These are phyloP conservation scores for Ascochyta lentis DNA, from an alignment of 2,329 filamentous ascomycete species.

Conservation along the genomic window DNA sequence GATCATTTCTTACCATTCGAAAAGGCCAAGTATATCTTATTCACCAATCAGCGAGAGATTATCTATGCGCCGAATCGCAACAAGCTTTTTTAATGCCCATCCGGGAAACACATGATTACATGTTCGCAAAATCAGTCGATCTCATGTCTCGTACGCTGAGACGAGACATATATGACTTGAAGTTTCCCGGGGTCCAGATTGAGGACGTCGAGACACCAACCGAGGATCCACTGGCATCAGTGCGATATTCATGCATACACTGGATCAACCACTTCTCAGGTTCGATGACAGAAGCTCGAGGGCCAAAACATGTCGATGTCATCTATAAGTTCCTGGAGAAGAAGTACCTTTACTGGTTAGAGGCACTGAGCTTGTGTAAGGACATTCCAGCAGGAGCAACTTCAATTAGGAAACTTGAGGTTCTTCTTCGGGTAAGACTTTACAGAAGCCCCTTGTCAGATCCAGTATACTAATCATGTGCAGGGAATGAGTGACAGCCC, in stretches of 20 bases:
- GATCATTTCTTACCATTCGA: slow-evolving; percentile 38
- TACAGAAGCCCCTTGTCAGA: not conserved
- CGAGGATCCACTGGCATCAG: slow-evolving; percentile 32
- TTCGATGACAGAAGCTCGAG: not conserved
- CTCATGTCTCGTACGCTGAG: slow-evolving; percentile 25
- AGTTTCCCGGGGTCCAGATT: slow-evolving; percentile 20
- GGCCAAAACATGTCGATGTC: not conserved
- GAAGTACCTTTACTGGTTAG: slow-evolving; percentile 22
- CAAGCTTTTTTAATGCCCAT: slow-evolving; percentile 36
- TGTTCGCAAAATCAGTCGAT: slow-evolving; percentile 42
- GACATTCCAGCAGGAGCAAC: slow-evolving; percentile 9
- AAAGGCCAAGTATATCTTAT: slow-evolving; percentile 37
- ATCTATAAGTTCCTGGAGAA: slow-evolving; percentile 2
- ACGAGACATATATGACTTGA: slow-evolving; percentile 34
- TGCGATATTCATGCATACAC: slow-evolving; percentile 39
- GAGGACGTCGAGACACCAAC: slow-evolving; percentile 25
- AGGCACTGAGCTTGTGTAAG: slow-evolving; percentile 14
- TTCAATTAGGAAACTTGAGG: slow-evolving; percentile 11
- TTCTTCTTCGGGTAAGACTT: slow-evolving; percentile 3
- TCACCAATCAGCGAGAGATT: slow-evolving; percentile 56
- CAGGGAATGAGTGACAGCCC: no score
- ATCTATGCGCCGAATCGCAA: slow-evolving; percentile 30
- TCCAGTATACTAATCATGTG: no score
- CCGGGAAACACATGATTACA: not conserved
- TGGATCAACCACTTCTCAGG: slow-evolving; percentile 45